Evolutionary conservation across 1,139 yeast genomes (phyloP).

Genomic region (Candida sanyaensis): DNA sequence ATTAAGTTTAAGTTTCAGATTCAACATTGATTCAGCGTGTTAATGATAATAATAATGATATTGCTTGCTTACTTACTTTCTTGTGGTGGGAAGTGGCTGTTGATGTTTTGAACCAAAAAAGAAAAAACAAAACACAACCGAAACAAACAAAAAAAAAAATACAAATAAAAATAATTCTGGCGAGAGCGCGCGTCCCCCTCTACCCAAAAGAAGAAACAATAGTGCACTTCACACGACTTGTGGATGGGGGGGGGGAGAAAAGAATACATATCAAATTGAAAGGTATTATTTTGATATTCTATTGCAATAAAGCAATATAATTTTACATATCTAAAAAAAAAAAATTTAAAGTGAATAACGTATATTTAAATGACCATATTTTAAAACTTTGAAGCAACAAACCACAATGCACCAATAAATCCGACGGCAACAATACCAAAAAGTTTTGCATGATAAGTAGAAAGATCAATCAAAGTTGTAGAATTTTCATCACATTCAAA

Average conservation of each 20-base stretch:
- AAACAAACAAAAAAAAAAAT: not conserved
- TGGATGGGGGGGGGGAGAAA: not conserved
- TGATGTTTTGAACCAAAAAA: too few species aligned
- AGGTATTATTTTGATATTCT: not conserved
- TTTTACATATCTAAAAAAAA: too few species aligned
- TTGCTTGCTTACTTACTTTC: too few species aligned
- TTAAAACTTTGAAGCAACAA: slow-evolving; percentile 16
- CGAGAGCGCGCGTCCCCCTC: not conserved
- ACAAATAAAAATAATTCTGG: not conserved
- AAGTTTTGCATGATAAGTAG: slow-evolving; percentile 17
- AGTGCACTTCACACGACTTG: not conserved
- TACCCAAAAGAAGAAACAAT: not conserved
- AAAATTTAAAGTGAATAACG: too few species aligned
- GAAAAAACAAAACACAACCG: too few species aligned
- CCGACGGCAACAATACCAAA: slow-evolving; percentile 19
- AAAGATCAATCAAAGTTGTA: slow-evolving; percentile 15
- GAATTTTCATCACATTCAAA: slow-evolving; percentile 15
- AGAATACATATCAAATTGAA: not conserved
- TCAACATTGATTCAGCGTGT: not conserved
- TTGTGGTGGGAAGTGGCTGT: not conserved
- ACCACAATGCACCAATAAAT: slow-evolving; percentile 24
- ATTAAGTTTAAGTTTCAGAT: not conserved
- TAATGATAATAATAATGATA: too few species aligned
- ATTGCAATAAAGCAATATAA: not conserved
- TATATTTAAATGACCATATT: not conserved